Evolutionary conservation across 352 stramenopile species (phyloP).

Genomic region (Globisporangium uncinulatum): DNA sequence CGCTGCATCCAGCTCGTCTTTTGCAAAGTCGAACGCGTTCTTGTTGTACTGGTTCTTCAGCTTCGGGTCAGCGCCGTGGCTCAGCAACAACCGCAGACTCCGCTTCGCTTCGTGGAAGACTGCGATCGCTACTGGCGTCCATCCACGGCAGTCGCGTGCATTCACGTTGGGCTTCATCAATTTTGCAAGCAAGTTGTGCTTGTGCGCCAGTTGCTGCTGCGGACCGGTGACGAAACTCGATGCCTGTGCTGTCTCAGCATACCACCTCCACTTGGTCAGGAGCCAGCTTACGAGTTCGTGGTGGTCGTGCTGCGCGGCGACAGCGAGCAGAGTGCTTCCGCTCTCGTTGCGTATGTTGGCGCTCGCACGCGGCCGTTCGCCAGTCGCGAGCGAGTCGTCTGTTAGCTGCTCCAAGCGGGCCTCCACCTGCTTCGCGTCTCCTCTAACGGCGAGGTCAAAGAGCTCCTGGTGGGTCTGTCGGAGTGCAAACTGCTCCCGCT

Average conservation of each 20-base stretch:
- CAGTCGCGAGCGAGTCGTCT: conserved; percentile 55
- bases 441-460: conserved; percentile 35
- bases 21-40: conserved; percentile 83
- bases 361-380: conserved; percentile 54
- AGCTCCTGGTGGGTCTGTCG: conserved; percentile 84
- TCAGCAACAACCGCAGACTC: conserved; percentile 57
- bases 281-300: conserved; percentile 50
- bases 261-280: conserved; percentile 54
- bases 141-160: conserved; percentile 74
- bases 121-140: conserved; percentile 79
- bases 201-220: conserved; percentile 22
- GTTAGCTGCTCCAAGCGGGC: conserved; percentile 62
- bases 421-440: conserved; percentile 46
- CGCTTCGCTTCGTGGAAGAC: conserved; percentile 86
- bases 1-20: conserved; percentile 85
- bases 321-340: conserved; percentile 64
- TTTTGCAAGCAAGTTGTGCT: conserved; percentile 31
- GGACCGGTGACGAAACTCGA: conserved; percentile 13
- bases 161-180: conserved; percentile 68
- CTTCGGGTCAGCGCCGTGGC: conserved; percentile 73
- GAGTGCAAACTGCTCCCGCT: conserved; percentile 77
- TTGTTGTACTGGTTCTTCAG: conserved; percentile 91
- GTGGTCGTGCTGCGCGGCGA: conserved; percentile 73
- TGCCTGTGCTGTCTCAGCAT: conserved; percentile 20
- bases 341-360: conserved; percentile 76